These are phyloP conservation scores for Leccinellum albellum DNA, from an alignment of 768 basidiomycete genomes.

Conservation along the genomic window DNA sequence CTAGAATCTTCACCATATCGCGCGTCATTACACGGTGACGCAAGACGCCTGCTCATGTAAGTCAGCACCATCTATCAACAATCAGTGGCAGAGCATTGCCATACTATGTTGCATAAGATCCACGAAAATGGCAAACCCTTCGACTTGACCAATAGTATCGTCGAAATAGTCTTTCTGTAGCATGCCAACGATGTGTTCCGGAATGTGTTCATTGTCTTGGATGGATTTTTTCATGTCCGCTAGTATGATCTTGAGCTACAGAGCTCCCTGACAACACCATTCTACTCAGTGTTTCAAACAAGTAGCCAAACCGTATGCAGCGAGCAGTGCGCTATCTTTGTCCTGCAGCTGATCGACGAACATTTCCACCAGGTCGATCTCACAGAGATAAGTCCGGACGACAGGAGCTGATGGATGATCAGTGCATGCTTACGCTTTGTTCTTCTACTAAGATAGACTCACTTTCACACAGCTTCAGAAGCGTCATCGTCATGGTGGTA, in stretches of 20 bases:
- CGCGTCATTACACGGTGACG: constrained; percentile 9
- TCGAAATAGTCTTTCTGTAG: constrained; percentile 23
- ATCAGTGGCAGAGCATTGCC: constrained; percentile 6
- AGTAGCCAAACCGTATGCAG: neutral
- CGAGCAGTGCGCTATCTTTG: neutral
- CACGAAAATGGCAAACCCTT: constrained; percentile 22
- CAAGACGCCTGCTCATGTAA: constrained; percentile 6
- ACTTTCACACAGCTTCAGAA: too few species aligned
- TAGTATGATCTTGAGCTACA: neutral
- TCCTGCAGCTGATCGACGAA: neutral
- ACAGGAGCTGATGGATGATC: neutral
- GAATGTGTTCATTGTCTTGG: neutral
- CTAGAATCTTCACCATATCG: constrained; percentile 16
- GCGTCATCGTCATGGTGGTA: too few species aligned
- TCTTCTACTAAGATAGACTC: too few species aligned
- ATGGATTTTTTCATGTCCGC: constrained; percentile 14
- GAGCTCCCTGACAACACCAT: neutral
- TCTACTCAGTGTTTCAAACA: neutral
- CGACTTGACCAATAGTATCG: constrained; percentile 19
- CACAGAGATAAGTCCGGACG: neutral
- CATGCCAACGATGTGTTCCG: constrained; percentile 17
- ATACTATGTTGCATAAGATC: constrained; percentile 20
- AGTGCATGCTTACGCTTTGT: too few species aligned
- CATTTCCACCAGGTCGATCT: neutral
- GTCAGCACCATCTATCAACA: neutral